Evolutionary conservation across 768 basidiomycete genomes (phyloP).

Genomic region (Pisolithus marmoratus): DNA sequence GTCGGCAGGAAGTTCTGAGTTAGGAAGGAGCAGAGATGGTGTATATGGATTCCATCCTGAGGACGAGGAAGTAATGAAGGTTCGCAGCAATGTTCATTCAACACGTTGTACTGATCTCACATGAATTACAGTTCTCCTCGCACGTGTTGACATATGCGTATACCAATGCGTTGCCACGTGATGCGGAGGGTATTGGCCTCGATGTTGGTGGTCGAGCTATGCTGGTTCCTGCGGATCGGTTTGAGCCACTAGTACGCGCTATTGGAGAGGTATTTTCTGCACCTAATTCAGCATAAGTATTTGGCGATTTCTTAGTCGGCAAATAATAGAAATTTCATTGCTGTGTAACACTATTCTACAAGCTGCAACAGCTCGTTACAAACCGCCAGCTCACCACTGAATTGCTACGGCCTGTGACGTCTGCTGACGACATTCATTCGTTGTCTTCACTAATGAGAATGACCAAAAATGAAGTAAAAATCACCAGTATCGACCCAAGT

Average conservation of each 20-base stretch:
- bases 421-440: too few species aligned
- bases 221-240: slow-evolving; percentile 44
- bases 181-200: slow-evolving; percentile 65
- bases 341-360: too few species aligned
- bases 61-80: slow-evolving; percentile 68
- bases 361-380: too few species aligned
- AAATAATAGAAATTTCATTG: not conserved
- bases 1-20: slow-evolving; percentile 14
- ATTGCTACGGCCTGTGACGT: too few species aligned
- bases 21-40: slow-evolving; percentile 35
- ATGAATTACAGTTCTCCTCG: slow-evolving; percentile 12
- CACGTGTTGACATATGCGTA: slow-evolving; percentile 36
- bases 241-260: slow-evolving; percentile 35
- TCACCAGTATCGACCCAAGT: too few species aligned
- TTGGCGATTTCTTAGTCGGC: too few species aligned
- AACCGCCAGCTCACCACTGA: too few species aligned
- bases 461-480: too few species aligned
- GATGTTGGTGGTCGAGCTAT: slow-evolving; percentile 65
- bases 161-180: slow-evolving; percentile 47
- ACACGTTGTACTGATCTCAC: not conserved
- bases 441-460: too few species aligned
- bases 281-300: not conserved
- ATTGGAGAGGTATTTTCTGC: slow-evolving; percentile 33
- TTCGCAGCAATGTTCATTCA: slow-evolving; percentile 31
- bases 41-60: slow-evolving; percentile 82